Conservation (phyloP, 108 stramenopile species). For the Pelagomonas calceolata region DNA sequence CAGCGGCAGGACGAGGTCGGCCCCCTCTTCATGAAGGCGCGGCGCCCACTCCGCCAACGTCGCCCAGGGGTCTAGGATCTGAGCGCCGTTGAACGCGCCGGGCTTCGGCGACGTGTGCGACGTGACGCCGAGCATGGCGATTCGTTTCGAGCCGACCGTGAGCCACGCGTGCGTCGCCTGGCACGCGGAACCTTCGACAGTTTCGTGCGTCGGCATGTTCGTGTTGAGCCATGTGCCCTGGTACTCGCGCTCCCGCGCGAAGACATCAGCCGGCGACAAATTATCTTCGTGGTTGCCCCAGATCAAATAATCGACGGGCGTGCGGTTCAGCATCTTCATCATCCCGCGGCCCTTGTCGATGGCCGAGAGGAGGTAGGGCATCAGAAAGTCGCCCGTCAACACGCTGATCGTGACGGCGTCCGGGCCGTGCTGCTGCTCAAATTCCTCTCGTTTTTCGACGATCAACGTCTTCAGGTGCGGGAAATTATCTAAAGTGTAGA, state of each 20-base stretch:
- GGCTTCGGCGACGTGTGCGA: slow-evolving; percentile 35
- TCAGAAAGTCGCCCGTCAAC: slow-evolving; percentile 36
- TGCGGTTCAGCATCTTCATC: slow-evolving; percentile 37
- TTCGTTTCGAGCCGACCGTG: too few species aligned
- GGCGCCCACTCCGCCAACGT: slow-evolving; percentile 25
- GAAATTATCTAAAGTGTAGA: slow-evolving; percentile 43
- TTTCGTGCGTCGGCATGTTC: slow-evolving; percentile 44
- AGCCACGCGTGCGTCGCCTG: slow-evolving; percentile 31
- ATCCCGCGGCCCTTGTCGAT: slow-evolving; percentile 43
- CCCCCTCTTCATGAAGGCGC: slow-evolving; percentile 25
- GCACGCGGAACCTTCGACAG: slow-evolving; percentile 21
- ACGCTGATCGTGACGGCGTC: slow-evolving; percentile 17
- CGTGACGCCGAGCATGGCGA: too few species aligned
- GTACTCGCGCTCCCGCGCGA: slow-evolving; percentile 27
- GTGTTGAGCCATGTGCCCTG: slow-evolving; percentile 39
- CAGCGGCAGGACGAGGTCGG: slow-evolving; percentile 39
- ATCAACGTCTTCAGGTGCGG: slow-evolving; percentile 37
- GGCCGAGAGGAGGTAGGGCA: slow-evolving; percentile 32
- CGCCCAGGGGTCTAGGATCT: slow-evolving; percentile 39
- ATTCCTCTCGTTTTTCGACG: slow-evolving; percentile 13
- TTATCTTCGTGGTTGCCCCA: slow-evolving; percentile 45
- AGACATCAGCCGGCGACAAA: slow-evolving; percentile 24
- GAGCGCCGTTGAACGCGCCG: slow-evolving; percentile 47
- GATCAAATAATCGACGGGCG: slow-evolving; percentile 33
- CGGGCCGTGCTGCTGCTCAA: slow-evolving; percentile 14